phyloP scores from a whole-genome alignment of 805 yeast species.

The Saccharomycopsis amapae region DNA sequence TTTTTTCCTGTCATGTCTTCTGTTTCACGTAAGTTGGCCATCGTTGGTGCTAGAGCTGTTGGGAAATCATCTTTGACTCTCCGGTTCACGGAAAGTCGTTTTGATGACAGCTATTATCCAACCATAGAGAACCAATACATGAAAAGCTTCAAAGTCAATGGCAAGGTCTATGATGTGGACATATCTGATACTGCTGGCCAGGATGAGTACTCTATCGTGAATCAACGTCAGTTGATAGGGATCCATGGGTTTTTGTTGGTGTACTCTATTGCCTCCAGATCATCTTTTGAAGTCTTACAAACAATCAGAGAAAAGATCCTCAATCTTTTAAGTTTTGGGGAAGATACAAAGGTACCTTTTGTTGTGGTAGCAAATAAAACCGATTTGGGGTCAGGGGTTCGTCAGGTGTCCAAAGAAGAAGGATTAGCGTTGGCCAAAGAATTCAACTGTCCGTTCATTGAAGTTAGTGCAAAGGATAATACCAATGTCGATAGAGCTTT shows the following conservation, averaged over 20 bases:
- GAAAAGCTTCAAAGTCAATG: constrained; percentile 59
- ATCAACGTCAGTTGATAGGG: constrained; percentile 70
- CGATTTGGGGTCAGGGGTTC: constrained; percentile 43
- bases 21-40: constrained; percentile 64
- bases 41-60: constrained; percentile 82
- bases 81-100: constrained; percentile 80
- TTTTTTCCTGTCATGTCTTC: constrained; percentile 15
- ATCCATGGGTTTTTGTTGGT: constrained; percentile 79
- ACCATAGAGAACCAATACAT: constrained; percentile 83
- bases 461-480: constrained; percentile 76
- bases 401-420: constrained; percentile 57
- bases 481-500: constrained; percentile 60
- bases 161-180: constrained; percentile 73
- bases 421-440: constrained; percentile 55
- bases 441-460: constrained; percentile 67
- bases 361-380: constrained; percentile 71
- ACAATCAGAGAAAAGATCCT: constrained; percentile 78
- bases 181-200: constrained; percentile 91
- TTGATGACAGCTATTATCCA: constrained; percentile 84
- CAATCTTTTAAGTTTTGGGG: constrained; percentile 37
- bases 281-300: constrained; percentile 69
- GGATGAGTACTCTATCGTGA: constrained; percentile 78
- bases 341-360: constrained; percentile 62
- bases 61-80: constrained; percentile 84
- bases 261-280: constrained; percentile 72